These are phyloP conservation scores for Candida endomychidarum DNA, from an alignment of 805 yeast species.

Conservation along the genomic window DNA sequence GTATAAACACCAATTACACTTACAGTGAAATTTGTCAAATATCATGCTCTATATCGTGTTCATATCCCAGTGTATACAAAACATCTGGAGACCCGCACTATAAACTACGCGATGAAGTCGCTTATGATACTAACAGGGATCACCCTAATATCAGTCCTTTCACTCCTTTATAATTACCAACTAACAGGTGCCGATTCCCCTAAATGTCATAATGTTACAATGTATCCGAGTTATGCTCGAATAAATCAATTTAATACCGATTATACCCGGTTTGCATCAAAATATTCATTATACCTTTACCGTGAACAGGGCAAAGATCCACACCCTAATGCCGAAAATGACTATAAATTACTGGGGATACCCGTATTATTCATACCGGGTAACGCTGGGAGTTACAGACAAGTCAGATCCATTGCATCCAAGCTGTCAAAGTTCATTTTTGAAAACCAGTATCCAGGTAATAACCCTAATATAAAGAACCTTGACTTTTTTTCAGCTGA, in stretches of 20 bases:
- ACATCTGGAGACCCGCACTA: not conserved
- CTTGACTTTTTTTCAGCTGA: conserved; percentile 90
- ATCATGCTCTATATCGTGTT: too few relatives aligned
- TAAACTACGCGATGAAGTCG: not conserved
- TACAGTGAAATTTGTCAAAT: too few relatives aligned
- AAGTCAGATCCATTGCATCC: conserved; percentile 89
- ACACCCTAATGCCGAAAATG: conserved; percentile 44
- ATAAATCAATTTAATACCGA: conserved; percentile 69
- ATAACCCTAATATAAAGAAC: conserved; percentile 38
- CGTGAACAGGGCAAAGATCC: conserved; percentile 75
- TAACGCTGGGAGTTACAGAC: conserved; percentile 92
- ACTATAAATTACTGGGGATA: conserved; percentile 55
- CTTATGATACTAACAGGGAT: conserved; percentile 4
- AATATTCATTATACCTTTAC: conserved; percentile 82
- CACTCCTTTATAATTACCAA: conserved; percentile 17
- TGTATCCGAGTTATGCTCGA: conserved; percentile 83
- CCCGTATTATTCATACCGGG: conserved; percentile 97
- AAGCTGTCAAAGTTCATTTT: conserved; percentile 60
- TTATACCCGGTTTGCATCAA: conserved; percentile 69
- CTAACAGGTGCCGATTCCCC: conserved; percentile 33
- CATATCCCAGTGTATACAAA: too few relatives aligned
- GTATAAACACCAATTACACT: too few relatives aligned
- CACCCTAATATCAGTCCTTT: conserved; percentile 9
- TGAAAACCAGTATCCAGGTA: conserved; percentile 28
- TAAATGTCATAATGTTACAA: conserved; percentile 65